These are phyloP conservation scores for Solanum chilense DNA, from an alignment of 257 asterid species.

Conservation along the genomic window DNA sequence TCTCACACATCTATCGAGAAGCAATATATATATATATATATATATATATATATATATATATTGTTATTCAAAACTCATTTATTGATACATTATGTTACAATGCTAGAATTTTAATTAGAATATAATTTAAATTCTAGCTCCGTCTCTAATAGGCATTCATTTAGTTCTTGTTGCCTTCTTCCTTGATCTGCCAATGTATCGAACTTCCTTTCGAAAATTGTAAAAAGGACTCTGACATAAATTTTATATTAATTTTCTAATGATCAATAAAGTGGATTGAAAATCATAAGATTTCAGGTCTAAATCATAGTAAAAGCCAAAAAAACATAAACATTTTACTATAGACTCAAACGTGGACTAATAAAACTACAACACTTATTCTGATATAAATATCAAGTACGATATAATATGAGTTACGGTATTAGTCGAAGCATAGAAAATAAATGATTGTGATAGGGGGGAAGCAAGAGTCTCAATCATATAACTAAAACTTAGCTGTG, in stretches of 20 bases:
- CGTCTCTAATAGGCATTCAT: background rate
- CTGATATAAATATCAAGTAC: background rate
- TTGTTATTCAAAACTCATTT: background rate
- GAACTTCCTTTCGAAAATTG: background rate
- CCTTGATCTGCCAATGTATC: background rate
- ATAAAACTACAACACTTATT: background rate
- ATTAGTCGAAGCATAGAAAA: background rate
- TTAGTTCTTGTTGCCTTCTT: background rate
- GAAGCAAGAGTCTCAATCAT: constrained; percentile 12
- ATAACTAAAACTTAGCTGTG: constrained; percentile 33
- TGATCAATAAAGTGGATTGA: background rate
- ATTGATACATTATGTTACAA: background rate
- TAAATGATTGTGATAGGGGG: background rate
- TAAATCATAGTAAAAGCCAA: background rate
- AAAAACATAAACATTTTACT: background rate
- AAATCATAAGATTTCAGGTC: background rate
- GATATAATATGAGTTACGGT: background rate
- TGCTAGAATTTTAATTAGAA: background rate
- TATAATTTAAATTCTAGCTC: background rate
- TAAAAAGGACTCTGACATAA: background rate
- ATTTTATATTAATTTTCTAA: background rate
- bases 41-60: too few relatives aligned
- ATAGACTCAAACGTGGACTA: background rate
- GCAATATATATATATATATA: too few relatives aligned
- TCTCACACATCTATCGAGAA: background rate